Base-by-base conservation (phyloP, 2,329 filamentous ascomycete species). In the Colletotrichum sp. region DNA sequence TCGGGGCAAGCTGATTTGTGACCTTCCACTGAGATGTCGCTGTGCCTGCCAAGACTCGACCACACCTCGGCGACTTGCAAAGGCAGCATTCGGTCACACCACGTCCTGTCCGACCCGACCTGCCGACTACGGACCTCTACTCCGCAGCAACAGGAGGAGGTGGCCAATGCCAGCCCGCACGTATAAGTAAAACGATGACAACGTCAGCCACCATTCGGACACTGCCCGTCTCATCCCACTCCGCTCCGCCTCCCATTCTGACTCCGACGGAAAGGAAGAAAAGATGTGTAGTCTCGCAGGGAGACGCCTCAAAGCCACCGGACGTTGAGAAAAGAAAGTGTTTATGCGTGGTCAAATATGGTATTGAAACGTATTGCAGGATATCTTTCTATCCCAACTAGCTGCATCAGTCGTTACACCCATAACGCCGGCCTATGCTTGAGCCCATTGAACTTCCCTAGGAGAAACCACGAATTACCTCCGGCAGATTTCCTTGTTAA, bases 401-500 rank as follows among this genome's bases (percentile, higher is more conserved):
- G 43, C 9, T 52, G 43, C 43, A 52, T 52, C n/a, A 52, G 43
- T 52, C 43, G 43, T 52, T 52, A 52, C 43, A 52, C 43, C 43
- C 43, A 52, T 24, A 52, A 52, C 43, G 43, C 43, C 43, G 43
- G 43, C 43, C 43, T 21, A 52, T 52, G n/a, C 43, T 21, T 52
- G 10, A 52, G n/a, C 43, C 43, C 61, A 24, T 30, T 28, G 43
- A 52, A 21, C 43, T 52, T 21, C 43, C n/a, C 43, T 24, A 24
- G 43, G 5, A 24, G 10, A 52, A 52, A 13, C n/a, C n/a, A 52
- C 12, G 43, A 52, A 13, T 13, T 21, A 21, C 43, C 10, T 21
- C 43, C n/a, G n/a, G n/a, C n/a, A 21, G 43, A 21, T 52, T 52
- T 24, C 12, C 10, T 52, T 52, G 10, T 77, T 77, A 93, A 77